Evolutionary conservation across 2,329 filamentous ascomycete species (phyloP).

Genomic region (Aspergillus sp.): DNA sequence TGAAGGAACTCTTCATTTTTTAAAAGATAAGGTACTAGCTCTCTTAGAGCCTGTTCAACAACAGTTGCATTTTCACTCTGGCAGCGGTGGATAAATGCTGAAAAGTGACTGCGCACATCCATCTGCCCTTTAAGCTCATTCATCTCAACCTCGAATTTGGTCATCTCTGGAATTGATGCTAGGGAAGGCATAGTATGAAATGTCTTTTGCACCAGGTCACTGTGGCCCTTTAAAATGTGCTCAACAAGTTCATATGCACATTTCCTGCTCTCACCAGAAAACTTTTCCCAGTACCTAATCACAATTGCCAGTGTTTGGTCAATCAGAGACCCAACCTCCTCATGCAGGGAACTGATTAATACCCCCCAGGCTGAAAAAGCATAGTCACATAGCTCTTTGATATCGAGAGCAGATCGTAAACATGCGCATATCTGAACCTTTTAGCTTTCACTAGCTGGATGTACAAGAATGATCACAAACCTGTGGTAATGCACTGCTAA

Average conservation of each 20-base stretch:
- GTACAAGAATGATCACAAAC: conserved; percentile 42
- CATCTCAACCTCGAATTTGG: conserved; percentile 63
- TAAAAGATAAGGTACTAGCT: conserved; percentile 70
- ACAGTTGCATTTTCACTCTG: conserved; percentile 81
- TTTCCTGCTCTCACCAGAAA: conserved; percentile 58
- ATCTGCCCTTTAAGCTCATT: conserved; percentile 60
- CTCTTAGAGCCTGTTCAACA: conserved; percentile 72
- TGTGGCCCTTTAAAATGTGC: conserved; percentile 61
- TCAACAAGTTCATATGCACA: conserved; percentile 60
- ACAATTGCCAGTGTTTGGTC: conserved; percentile 89
- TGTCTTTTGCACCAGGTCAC: conserved; percentile 57
- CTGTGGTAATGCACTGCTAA: conserved; percentile 79
- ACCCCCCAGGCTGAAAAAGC: conserved; percentile 82
- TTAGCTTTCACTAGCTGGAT: conserved; percentile 5
- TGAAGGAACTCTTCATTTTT: conserved; percentile 74
- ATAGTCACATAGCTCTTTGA: conserved; percentile 67
- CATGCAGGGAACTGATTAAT: conserved; percentile 69
- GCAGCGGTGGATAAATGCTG: conserved; percentile 68
- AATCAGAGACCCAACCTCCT: conserved; percentile 73
- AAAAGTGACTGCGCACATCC: conserved; percentile 62
- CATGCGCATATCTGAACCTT: conserved; percentile 77
- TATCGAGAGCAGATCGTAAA: conserved; percentile 74
- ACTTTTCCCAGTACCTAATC: conserved; percentile 68
- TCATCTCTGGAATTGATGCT: conserved; percentile 63
- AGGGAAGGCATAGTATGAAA: conserved; percentile 77